Percentiles rank a stretch among this genome's conserved stretches.
These are phyloP conservation scores for Platismatia glauca DNA, from an alignment of 495 filamentous ascomycete genomes.

Conservation along the genomic window DNA sequence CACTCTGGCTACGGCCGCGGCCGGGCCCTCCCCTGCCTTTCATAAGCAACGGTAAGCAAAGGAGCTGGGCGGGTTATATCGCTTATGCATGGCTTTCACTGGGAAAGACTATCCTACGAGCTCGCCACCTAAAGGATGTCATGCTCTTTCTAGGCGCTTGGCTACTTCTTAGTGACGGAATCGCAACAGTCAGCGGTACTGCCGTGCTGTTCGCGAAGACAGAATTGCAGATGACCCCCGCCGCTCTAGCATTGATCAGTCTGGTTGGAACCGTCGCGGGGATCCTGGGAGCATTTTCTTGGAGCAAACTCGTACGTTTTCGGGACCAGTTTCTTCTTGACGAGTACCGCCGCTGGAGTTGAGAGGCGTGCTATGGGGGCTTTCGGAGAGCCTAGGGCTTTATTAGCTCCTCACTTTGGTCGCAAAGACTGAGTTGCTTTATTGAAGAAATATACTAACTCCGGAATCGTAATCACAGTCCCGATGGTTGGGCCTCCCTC, in stretches of 20 bases:
- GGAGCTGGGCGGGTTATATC: constrained; percentile 55
- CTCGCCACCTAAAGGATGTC: constrained; percentile 74
- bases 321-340: not conserved
- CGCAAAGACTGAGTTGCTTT: not conserved
- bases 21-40: constrained; percentile 69
- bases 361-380: not conserved
- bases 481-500: constrained; percentile 50
- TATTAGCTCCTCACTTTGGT: not conserved
- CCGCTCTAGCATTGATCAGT: constrained; percentile 84
- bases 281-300: constrained; percentile 80
- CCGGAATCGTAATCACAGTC: constrained; percentile 30
- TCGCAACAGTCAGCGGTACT: constrained; percentile 90
- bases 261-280: constrained; percentile 79
- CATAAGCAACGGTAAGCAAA: constrained; percentile 31
- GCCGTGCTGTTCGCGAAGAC: constrained; percentile 96
- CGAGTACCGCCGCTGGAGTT: not conserved
- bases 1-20: constrained; percentile 80
- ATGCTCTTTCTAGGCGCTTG: constrained; percentile 81
- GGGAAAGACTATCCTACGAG: constrained; percentile 66
- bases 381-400: not conserved
- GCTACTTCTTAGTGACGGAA: constrained; percentile 90
- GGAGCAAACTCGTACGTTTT: constrained; percentile 51
- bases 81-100: constrained; percentile 77
- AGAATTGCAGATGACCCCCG: constrained; percentile 76
- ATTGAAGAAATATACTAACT: not conserved